phyloP scores from a whole-genome alignment of 192 early-diverging fungal genomes.

The Coemansia asiatica region DNA sequence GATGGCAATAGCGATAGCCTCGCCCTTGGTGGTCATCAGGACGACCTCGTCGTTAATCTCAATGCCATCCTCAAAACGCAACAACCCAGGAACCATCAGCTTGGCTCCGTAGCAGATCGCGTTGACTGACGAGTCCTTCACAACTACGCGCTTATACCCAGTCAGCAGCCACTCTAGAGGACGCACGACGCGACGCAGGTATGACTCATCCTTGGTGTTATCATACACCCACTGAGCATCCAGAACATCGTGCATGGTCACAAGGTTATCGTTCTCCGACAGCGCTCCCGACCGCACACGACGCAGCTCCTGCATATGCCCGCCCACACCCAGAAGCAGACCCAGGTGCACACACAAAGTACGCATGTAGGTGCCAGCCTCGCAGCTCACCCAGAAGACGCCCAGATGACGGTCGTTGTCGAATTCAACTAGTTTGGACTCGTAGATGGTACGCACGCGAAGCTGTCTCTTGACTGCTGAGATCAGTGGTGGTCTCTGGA shows the following conservation, averaged over 20 bases:
- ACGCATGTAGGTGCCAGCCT: conserved; percentile 99
- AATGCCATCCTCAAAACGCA: conserved; percentile 93
- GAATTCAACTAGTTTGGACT: conserved; percentile 93
- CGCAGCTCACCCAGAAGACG: conserved; percentile 97
- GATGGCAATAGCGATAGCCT: conserved; percentile 97
- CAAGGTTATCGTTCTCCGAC: conserved; percentile 91
- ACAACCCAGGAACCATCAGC: conserved; percentile 96
- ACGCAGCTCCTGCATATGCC: conserved; percentile 99
- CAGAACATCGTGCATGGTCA: conserved; percentile 98
- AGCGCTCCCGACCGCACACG: conserved; percentile 92
- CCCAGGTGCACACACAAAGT: conserved; percentile 99
- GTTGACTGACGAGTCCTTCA: conserved; percentile 98
- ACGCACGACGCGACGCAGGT: conserved; percentile 88
- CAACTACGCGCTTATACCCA: conserved; percentile 95
- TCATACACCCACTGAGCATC: conserved; percentile 99
- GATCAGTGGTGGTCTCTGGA: conserved; percentile 98
- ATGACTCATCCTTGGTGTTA: conserved; percentile 96
- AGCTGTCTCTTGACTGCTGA: conserved; percentile 99
- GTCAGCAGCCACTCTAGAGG: conserved; percentile 93
- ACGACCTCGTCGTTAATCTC: conserved; percentile 98
- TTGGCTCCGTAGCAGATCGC: conserved; percentile 99
- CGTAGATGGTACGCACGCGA: conserved; percentile 97
- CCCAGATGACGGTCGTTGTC: conserved; percentile 95
- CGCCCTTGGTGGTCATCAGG: conserved; percentile 99
- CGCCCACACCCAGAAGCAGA: conserved; percentile 90